Base-by-base conservation (phyloP, 306 rosid genomes). In the Fragaria ananassa region DNA sequence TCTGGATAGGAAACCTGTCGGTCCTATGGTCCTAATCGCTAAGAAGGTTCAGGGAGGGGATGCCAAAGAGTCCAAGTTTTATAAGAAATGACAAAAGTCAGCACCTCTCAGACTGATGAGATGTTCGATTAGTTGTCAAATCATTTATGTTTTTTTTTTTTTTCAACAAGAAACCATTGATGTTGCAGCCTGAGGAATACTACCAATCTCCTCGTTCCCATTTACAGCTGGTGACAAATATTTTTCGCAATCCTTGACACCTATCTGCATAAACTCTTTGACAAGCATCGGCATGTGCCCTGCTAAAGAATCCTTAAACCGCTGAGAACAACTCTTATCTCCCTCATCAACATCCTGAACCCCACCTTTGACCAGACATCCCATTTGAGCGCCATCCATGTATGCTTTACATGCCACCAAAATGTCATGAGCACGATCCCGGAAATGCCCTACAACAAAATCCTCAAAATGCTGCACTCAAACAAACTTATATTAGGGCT, bases 331-430 rank as follows among this genome's bases (percentile, higher is more conserved):
- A 88, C 98, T 91, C 86, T 83, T 82, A 84, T 91, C 91, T 57
- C 97, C 86, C 53, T 68, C 85, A 46, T 88, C 92, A 41, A 89
- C 91, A 71, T 91, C 97, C 79, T 88, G 97, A 81, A 88, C 93
- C 42, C 96, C 97, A 54, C 91, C 97, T 85, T 86, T 86, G 47
- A 81, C 96, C 78, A 87, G 81, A 80, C 91, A 91, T 9, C 98
- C 98, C 65, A 91, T 97, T 81, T 89, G 96, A 83, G 96, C 93
- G 51, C 98, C 98, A 69, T 86, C 91, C 82, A 80, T 83, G 75
- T 91, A 91, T 39, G 96, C 91, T 84, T 87, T 87, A 72, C 94
- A 91, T 7, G 96, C 94, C 70, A 85, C 89, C 79, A 94, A 77
- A 79, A 94, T 85, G 60, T 90, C 94, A n/a, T 75, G 80, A 25